Evolutionary conservation across 2,329 filamentous ascomycete genomes (phyloP).

Genomic region (Hymenoscyphus repandus): DNA sequence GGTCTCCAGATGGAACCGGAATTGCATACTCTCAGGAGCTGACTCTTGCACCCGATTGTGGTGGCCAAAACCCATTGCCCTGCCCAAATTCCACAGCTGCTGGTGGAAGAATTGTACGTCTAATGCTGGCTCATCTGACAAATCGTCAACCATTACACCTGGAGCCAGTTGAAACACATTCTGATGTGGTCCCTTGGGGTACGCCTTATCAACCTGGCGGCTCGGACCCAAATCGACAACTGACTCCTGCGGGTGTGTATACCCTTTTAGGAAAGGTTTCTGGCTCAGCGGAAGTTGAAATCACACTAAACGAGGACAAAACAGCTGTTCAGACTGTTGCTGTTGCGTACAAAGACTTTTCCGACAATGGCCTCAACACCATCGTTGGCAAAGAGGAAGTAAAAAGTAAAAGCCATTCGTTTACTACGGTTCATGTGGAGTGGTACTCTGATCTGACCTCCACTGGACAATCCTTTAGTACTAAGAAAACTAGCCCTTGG

Average conservation of each 20-base stretch:
- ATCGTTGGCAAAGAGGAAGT: slow-evolving; percentile 35
- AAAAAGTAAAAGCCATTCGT: slow-evolving; percentile 16
- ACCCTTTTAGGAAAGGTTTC: slow-evolving; percentile 5
- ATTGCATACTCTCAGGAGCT: slow-evolving; percentile 40
- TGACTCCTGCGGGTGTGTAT: slow-evolving; percentile 2
- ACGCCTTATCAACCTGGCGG: slow-evolving; percentile 28
- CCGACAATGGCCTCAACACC: slow-evolving; percentile 31
- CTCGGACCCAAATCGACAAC: background rate
- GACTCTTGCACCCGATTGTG: slow-evolving; percentile 37
- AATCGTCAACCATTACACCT: slow-evolving; percentile 28
- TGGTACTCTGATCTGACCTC: slow-evolving; percentile 37
- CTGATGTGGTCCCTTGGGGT: slow-evolving; percentile 33
- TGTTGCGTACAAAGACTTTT: slow-evolving; percentile 34
- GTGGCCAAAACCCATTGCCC: slow-evolving; percentile 37
- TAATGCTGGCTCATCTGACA: slow-evolving; percentile 39
- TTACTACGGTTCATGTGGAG: slow-evolving; percentile 20
- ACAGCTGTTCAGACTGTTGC: slow-evolving; percentile 23
- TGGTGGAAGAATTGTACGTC: slow-evolving; percentile 34
- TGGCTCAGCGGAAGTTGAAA: slow-evolving; percentile 4
- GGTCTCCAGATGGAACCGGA: slow-evolving; percentile 37
- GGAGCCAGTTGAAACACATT: slow-evolving; percentile 22
- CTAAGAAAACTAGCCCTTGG: slow-evolving; percentile 35
- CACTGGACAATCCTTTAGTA: slow-evolving; percentile 28
- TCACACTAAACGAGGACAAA: background rate
- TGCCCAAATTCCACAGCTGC: slow-evolving; percentile 37